Base-by-base conservation (phyloP, 148 eudicot species). In the Chenopodium quinoa region DNA sequence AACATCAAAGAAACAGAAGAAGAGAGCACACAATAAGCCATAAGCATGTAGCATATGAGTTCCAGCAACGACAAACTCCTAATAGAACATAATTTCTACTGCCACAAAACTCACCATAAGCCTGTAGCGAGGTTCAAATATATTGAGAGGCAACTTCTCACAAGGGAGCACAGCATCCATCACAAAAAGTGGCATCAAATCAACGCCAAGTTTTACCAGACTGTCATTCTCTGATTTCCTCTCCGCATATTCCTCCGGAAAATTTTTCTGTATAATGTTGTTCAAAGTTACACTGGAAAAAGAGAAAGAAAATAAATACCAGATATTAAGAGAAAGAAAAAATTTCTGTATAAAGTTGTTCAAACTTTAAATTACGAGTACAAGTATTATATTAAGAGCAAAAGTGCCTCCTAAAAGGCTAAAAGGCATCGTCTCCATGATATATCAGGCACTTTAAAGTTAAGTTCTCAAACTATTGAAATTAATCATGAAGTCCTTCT, bases 91-190 rank as follows among this genome's bases (percentile, higher is more conserved):
- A 54, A 69, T 68, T 70, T 25, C 64, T 31, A 27, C 52, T 70
- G 65, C 9, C 71, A 62, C 71, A 56, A n/a, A 86, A 86, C 94
- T 90, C 81, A 97, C 99, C 99, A 97, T 92, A 79, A 97, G 96
- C 87, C 99, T 92, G 81, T 97, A 97, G 25, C 99, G 98, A 83
- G 99, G 97, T 89, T 97, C 99, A 90, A 97, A 97, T 80, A 97
- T 97, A 82, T 97, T 97, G 37, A 97, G 91, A 37, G 91, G 90
- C 68, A 97, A 71, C 84, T 93, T 97, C 86, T 97, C 91, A 87
- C 93, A 97, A 54, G 98, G 99, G 64, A 97, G 82, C 76, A 91
- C 90, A 82, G 92, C 94, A 89, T 97, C 99, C 99, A 97, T 94
- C 80, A 94, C 99, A 85, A 97, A 97, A 78, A 97, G 95, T 62